Evolutionary conservation across 257 asterid species (phyloP).

Genomic region (Fraxinus excelsior): DNA sequence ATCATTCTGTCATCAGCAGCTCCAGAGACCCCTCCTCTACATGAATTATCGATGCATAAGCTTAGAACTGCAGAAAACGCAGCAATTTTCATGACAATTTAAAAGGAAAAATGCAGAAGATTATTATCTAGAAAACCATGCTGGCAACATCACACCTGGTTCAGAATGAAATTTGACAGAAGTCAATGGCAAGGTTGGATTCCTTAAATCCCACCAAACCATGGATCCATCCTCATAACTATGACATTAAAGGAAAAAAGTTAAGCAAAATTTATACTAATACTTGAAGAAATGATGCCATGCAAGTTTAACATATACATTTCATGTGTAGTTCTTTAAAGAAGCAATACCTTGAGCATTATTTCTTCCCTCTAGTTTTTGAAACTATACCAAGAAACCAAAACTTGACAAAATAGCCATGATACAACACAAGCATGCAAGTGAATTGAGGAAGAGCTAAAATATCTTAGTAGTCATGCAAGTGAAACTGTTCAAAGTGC

Average conservation of each 20-base stretch:
- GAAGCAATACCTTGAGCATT: neutral
- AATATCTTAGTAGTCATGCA: neutral
- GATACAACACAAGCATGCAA: neutral
- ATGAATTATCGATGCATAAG: conserved; percentile 54
- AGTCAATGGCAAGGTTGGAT: conserved; percentile 66
- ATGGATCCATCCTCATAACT: conserved; percentile 90
- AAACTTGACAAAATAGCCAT: neutral
- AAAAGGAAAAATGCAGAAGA: neutral
- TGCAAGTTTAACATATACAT: neutral
- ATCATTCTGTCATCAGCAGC: conserved; percentile 82
- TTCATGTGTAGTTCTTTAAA: neutral
- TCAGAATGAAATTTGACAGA: conserved; percentile 79
- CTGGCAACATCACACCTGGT: conserved; percentile 40
- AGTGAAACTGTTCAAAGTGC: neutral
- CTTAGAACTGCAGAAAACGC: conserved; percentile 48
- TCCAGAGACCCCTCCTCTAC: conserved; percentile 81
- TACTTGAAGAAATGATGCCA: neutral
- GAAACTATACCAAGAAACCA: neutral
- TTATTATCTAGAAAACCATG: neutral
- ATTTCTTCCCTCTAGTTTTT: neutral
- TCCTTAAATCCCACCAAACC: conserved; percentile 90
- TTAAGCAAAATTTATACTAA: neutral
- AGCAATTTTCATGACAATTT: neutral
- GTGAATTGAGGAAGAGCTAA: neutral
- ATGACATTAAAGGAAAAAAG: conserved; percentile 5